Conservation (phyloP, 371 early-diverging fungal species). For the Saksenaea vasiformis region DNA sequence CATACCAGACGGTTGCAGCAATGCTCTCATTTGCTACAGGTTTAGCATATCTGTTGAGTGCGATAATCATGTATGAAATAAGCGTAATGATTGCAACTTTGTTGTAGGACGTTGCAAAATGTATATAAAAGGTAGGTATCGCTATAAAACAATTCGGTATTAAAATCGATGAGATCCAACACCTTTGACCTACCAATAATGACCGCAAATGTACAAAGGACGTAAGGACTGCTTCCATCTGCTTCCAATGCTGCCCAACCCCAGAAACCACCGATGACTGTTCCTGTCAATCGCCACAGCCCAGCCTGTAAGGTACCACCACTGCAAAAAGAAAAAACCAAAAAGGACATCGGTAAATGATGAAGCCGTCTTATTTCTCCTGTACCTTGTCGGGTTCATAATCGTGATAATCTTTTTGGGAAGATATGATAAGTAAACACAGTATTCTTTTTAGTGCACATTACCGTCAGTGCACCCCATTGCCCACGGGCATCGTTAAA, state of each 20-base stretch:
- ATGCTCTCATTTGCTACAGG: slow-evolving; percentile 35
- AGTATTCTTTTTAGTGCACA: slow-evolving; percentile 14
- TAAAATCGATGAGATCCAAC: not conserved
- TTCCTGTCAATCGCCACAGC: slow-evolving; percentile 58
- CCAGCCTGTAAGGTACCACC: slow-evolving; percentile 60
- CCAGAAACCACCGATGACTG: slow-evolving; percentile 50
- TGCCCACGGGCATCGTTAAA: slow-evolving; percentile 53
- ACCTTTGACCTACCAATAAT: slow-evolving; percentile 44
- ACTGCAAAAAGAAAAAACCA: slow-evolving; percentile 13
- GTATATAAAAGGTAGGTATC: slow-evolving; percentile 48
- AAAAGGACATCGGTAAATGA: too few species aligned
- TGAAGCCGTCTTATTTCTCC: too few species aligned
- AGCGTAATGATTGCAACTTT: slow-evolving; percentile 47
- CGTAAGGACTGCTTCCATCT: slow-evolving; percentile 50
- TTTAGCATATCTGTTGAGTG: slow-evolving; percentile 34
- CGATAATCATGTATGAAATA: slow-evolving; percentile 46
- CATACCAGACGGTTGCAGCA: slow-evolving; percentile 46
- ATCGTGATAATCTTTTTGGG: slow-evolving; percentile 29
- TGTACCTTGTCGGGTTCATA: slow-evolving; percentile 30
- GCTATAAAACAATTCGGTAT: slow-evolving; percentile 22
- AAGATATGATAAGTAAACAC: not conserved
- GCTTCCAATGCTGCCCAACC: slow-evolving; percentile 56
- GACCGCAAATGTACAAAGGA: slow-evolving; percentile 54
- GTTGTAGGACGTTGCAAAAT: slow-evolving; percentile 47
- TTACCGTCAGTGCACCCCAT: slow-evolving; percentile 60